Evolutionary conservation across 805 yeast species (phyloP).

Genomic region (Komagataella populi): DNA sequence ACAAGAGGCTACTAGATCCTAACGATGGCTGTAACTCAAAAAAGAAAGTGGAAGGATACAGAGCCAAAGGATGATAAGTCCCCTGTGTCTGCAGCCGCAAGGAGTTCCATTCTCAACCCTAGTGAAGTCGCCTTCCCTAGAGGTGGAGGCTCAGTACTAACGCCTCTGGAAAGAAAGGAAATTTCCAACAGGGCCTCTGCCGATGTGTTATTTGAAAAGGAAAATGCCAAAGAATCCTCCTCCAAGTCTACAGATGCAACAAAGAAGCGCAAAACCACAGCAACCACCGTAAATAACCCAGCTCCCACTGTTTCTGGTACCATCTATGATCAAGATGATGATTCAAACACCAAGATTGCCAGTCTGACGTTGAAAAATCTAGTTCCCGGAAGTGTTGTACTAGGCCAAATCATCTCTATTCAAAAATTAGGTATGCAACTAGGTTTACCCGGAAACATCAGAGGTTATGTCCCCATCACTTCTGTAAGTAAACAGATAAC

Average conservation of each 20-base stretch:
- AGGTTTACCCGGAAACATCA: conserved; percentile 67
- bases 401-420: conserved; percentile 64
- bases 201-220: conserved; percentile 61
- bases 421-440: conserved; percentile 51
- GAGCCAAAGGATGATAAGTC: conserved; percentile 8
- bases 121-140: conserved; percentile 71
- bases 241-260: conserved; percentile 15
- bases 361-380: conserved; percentile 38
- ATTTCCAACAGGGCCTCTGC: conserved; percentile 85
- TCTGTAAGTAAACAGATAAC: conserved; percentile 55
- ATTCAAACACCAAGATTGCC: conserved; percentile 12
- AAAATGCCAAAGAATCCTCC: conserved; percentile 1
- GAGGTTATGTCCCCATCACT: conserved; percentile 69
- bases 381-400: conserved; percentile 55
- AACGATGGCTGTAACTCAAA: conserved; percentile 15
- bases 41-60: conserved; percentile 26
- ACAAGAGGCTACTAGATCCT: neutral
- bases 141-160: conserved; percentile 82
- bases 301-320: conserved; percentile 17
- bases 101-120: conserved; percentile 8
- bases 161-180: conserved; percentile 85
- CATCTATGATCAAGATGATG: neutral
- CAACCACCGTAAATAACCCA: conserved; percentile 3
- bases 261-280: conserved; percentile 22
- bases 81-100: conserved; percentile 1